Conservation (phyloP, 1,284 basidiomycete genomes). For the Sanghuangporus weigelae region DNA sequence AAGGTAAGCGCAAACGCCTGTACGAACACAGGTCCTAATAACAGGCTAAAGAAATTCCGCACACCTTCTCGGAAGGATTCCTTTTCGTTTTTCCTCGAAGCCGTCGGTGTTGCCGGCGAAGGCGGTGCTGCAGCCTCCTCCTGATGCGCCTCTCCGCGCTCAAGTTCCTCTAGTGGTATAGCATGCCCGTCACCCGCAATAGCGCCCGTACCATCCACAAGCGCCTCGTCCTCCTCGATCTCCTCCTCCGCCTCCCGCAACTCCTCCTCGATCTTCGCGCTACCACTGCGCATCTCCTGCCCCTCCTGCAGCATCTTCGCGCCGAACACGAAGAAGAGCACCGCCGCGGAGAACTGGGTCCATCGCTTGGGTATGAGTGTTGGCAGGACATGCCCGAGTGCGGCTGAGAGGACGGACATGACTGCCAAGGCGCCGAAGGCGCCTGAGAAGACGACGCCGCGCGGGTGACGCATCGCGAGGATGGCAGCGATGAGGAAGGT, state of each 20-base stretch:
- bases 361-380: constrained; percentile 75
- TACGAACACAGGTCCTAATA: constrained; percentile 91
- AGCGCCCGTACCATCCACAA: constrained; percentile 37
- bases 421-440: constrained; percentile 85
- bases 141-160: constrained; percentile 38
- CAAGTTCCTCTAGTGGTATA: constrained; percentile 59
- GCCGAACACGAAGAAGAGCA: constrained; percentile 85
- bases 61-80: constrained; percentile 51
- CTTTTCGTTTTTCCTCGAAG: constrained; percentile 14
- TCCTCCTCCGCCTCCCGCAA: constrained; percentile 92
- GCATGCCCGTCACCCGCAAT: constrained; percentile 30
- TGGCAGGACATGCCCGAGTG: constrained; percentile 81
- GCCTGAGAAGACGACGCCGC: constrained; percentile 82
- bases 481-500: constrained; percentile 98
- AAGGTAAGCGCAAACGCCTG: constrained; percentile 96
- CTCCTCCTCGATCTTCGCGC: constrained; percentile 83
- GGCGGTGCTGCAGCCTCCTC: neutral
- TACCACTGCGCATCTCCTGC: constrained; percentile 67
- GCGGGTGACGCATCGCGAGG: constrained; percentile 91
- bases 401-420: constrained; percentile 91
- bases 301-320: constrained; percentile 82
- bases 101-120: neutral
- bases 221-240: constrained; percentile 66
- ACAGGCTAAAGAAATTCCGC: constrained; percentile 77
- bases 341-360: constrained; percentile 76